These are phyloP conservation scores for Diaporthe amygdali DNA, from an alignment of 2,329 filamentous ascomycete genomes.

Conservation along the genomic window DNA sequence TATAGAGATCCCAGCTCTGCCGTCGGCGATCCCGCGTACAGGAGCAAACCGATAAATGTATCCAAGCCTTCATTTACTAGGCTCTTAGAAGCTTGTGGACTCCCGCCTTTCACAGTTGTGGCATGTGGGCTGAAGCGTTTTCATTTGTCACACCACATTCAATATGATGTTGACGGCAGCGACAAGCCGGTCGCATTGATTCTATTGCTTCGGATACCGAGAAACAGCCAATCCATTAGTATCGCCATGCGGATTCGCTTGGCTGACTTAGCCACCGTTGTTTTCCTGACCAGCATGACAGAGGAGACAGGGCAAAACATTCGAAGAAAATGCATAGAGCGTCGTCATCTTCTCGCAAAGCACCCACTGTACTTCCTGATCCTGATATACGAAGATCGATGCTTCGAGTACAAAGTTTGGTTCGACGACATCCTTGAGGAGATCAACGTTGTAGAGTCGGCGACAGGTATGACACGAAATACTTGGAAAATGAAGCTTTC, in stretches of 20 bases:
- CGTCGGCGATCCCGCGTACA: background rate
- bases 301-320: background rate
- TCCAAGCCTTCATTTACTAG: background rate
- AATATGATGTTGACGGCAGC: background rate
- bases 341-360: background rate
- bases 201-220: conserved; percentile 1
- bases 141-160: conserved; percentile 15
- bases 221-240: conserved; percentile 4
- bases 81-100: background rate
- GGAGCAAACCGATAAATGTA: background rate
- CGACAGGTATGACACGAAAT: conserved; percentile 13
- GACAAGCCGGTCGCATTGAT: background rate
- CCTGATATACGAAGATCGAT: conserved; percentile 2
- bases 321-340: background rate
- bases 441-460: conserved; percentile 10
- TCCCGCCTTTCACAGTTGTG: background rate
- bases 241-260: conserved; percentile 15
- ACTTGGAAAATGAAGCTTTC: conserved; percentile 11
- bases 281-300: background rate
- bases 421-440: conserved; percentile 7
- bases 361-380: conserved; percentile 10
- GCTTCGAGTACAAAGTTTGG: background rate
- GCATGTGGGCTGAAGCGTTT: background rate
- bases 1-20: background rate
- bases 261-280: background rate